Evolutionary conservation across 2,329 filamentous ascomycete species (phyloP).

Genomic region (Capronia epimyces): DNA sequence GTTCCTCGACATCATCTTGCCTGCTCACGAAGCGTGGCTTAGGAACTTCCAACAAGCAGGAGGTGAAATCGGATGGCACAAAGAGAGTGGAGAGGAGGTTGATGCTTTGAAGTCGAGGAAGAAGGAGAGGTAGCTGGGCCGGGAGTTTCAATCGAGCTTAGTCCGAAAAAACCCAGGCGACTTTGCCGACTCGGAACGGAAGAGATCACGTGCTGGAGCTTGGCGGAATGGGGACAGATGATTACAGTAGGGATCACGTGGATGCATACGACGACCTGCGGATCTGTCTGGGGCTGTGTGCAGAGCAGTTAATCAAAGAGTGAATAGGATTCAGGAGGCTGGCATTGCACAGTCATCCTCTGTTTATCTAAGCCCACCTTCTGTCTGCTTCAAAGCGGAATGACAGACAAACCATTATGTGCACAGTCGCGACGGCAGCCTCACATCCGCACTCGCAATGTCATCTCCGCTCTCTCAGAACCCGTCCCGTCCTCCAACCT

Average conservation of each 20-base stretch:
- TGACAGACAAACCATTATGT: constrained; percentile 11
- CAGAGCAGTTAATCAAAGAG: not conserved
- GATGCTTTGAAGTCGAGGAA: constrained; percentile 18
- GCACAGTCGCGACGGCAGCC: constrained; percentile 3
- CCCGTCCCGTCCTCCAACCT: constrained; percentile 16
- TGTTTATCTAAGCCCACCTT: not conserved
- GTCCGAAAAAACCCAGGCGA: constrained; percentile 4
- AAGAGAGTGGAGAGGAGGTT: constrained; percentile 38
- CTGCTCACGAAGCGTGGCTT: constrained; percentile 34
- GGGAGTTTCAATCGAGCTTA: constrained; percentile 19
- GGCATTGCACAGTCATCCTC: not conserved
- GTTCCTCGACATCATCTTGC: constrained; percentile 88
- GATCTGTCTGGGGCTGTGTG: not conserved
- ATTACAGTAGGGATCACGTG: constrained; percentile 2
- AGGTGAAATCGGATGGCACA: constrained; percentile 33
- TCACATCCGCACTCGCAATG: constrained; percentile 11
- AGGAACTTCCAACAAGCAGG: constrained; percentile 22
- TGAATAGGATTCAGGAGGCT: constrained; percentile 7
- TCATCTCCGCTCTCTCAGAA: constrained; percentile 19
- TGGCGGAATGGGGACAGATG: not conserved
- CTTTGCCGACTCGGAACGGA: not conserved
- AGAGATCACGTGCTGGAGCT: constrained; percentile 4
- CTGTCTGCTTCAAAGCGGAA: not conserved
- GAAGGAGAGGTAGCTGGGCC: constrained; percentile 12
- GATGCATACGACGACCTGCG: constrained; percentile 1